Evolutionary conservation across 495 filamentous ascomycete species (phyloP), one percentile per base, ranked within the genome.

Genomic region (Aspergillus diversus): DNA sequence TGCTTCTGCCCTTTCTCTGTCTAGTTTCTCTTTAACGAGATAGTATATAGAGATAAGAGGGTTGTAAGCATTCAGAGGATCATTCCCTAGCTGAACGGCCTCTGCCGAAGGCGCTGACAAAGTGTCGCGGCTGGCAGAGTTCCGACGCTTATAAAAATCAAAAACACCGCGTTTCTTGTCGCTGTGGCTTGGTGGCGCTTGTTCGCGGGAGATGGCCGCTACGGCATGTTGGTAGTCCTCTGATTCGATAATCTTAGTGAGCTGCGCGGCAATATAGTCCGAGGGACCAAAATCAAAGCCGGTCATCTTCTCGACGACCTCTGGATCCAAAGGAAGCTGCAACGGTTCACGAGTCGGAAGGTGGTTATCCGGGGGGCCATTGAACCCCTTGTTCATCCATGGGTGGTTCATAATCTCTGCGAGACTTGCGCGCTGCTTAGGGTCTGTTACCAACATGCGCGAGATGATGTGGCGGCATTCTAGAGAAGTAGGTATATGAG

Each of bases 341-440:
- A 99, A 71, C 35, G 95, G 92, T 65, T 97, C 93, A 33, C 95
- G 89, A 46, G 80, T 74, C 12, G 94, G 92, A 1, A 99, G 83
- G 62, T 90, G 90, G 67, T 97, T 99, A 52, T 99, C 95, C 16
- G 94, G 94, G 42, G 92, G 87, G 5, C 81, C 82, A 64, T 81
- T 87, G 73, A 92, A 97, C 17, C 93, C 93, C 77, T 99, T 99
- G 52, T 89, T 90, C 83, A 98, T 92, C 95, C 95, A 99, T 5
- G 95, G 92, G 71, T 99, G 96, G 66, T 85, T 91, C 87, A 98
- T 91, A 66, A 99, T 97, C 75, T 99, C 95, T 53, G 84, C 79
- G 69, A 99, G 85, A 56, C 85, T 92, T 27, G 94, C 92, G 61
- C 95, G 86, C 69, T 97, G 87, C 71, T 81, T 88, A 27, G 96